A percentile compares a stretch with the other conserved stretches of the same genome.
Conservation (phyloP, 106 monocot genomes). For the Dendrobium huoshanense region DNA sequence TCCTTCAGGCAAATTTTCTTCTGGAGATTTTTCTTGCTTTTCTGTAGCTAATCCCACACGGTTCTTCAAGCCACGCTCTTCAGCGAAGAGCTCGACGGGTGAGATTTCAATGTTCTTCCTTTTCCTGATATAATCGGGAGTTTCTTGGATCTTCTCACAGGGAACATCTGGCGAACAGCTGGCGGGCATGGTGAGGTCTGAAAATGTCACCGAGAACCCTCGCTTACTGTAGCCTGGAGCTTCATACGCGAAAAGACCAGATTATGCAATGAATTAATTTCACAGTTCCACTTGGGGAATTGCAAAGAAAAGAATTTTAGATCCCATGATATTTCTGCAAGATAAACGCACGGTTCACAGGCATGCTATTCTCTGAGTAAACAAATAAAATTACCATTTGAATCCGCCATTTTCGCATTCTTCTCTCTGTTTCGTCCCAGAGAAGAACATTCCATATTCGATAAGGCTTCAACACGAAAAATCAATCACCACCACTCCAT, state of each 20-base stretch:
- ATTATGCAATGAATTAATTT: background rate
- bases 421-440: background rate
- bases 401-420: background rate
- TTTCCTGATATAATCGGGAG: conserved; percentile 43
- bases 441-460: background rate
- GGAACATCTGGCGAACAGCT: conserved; percentile 16
- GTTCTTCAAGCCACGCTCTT: background rate
- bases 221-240: background rate
- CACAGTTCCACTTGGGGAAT: background rate
- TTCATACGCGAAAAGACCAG: background rate
- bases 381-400: background rate
- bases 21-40: background rate
- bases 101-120: conserved; percentile 21
- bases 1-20: background rate
- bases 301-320: background rate
- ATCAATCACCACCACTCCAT: background rate
- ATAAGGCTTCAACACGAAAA: background rate
- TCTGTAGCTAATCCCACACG: background rate
- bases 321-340: background rate
- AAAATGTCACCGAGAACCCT: background rate
- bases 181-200: background rate
- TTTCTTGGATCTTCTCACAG: conserved; percentile 22
- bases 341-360: background rate
- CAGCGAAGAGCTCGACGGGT: conserved; percentile 36
- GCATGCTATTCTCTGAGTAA: background rate